Base-by-base conservation (phyloP, 2,329 filamentous ascomycete genomes). In the Aspergillus sp. region DNA sequence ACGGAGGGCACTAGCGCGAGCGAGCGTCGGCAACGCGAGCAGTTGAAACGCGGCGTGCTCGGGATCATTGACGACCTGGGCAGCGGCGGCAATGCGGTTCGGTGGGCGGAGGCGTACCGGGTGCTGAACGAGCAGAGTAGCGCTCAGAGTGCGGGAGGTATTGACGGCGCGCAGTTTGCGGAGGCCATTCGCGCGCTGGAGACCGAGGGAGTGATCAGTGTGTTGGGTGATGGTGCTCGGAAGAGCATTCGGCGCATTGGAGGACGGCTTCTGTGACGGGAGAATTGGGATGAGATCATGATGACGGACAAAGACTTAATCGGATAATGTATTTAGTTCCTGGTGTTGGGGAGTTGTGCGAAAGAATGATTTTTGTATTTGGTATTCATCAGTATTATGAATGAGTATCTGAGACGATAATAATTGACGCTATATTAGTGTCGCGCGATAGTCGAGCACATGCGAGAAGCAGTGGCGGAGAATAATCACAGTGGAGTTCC, bases 1-100 rank as follows among this genome's bases (percentile, higher is more conserved):
- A 96, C 92, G 0, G 94, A 97, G 67, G 94, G 94, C n/a, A 95
- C 90, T 2, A 91, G 88, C 62, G 86, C 90, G 0, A 85, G 85
- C n/a, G 94, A 97, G 70, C 81, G 94, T 47, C 86, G 89, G 67
- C 80, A 90, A 58, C 88, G 86, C 67, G 85, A 88, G 36, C 92
- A 96, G 69, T 76, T 99, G 65, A 95, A 95, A 79, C 83, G 82
- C 51, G 91, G 88, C 0, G 79, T 95, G 0, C 69, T 95, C 32
- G 77, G 76, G 32, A 76, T 91, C 17, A 72, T 99, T 11, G 93
- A 97, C 66, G 91, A 96, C 62, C 81, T 95, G 74, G 86, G 87
- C 3, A 79, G 85, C 19, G 74, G 78, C 3, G 79, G 84, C 2
- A 83, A 85, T 55, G 79, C 81, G 0, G 89, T 91, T 19, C 81